phyloP scores from a whole-genome alignment of 1,284 basidiomycete genomes.

The Earliella scabrosa region DNA sequence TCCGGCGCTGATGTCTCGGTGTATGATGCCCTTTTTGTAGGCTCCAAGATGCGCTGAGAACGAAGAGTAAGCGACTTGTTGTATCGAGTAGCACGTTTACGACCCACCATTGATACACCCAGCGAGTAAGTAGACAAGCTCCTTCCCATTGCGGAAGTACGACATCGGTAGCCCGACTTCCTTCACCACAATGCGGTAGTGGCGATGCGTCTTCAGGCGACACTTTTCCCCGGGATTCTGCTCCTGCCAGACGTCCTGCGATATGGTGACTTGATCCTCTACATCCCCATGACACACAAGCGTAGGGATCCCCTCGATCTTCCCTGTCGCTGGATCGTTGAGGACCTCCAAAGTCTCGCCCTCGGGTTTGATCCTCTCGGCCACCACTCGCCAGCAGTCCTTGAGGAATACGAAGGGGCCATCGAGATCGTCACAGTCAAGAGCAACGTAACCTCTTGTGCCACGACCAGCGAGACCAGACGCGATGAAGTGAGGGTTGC shows the following conservation, averaged over 20 bases:
- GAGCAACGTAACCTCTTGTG: conserved; percentile 12
- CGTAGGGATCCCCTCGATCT: neutral
- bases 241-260: conserved; percentile 3
- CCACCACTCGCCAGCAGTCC: conserved; percentile 7
- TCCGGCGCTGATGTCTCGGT: conserved; percentile 15
- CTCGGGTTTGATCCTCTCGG: neutral
- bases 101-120: too few species aligned
- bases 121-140: too few species aligned
- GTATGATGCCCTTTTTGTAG: neutral
- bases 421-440: neutral
- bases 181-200: conserved; percentile 22
- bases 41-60: conserved; percentile 10
- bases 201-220: conserved; percentile 7
- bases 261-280: neutral
- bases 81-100: too few species aligned
- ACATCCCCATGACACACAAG: conserved; percentile 12
- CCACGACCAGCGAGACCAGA: conserved; percentile 4
- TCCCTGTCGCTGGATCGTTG: conserved; percentile 4
- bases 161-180: conserved; percentile 24
- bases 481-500: conserved; percentile 4
- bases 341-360: conserved; percentile 1
- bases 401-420: conserved; percentile 7
- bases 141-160: neutral
- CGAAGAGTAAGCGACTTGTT: too few species aligned
- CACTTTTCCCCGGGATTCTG: neutral